Conservation (phyloP, 192 early-diverging fungal genomes). For the Pilaira anomala region DNA sequence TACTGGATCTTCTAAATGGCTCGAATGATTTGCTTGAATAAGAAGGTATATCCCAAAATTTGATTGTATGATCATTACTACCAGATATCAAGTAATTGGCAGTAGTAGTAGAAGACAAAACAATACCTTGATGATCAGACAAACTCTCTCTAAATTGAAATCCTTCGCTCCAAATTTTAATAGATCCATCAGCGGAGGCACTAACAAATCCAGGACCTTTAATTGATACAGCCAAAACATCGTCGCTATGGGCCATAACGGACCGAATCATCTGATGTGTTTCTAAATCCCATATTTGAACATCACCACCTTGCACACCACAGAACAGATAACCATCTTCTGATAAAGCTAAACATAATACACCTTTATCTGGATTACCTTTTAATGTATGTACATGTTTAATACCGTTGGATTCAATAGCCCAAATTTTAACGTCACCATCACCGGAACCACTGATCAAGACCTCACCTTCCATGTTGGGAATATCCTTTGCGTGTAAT, state of each 20-base stretch:
- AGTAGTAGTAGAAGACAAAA: conserved; percentile 55
- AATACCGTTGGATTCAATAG: conserved; percentile 24
- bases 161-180: conserved; percentile 62
- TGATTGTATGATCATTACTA: conserved; percentile 56
- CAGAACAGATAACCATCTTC: conserved; percentile 69
- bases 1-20: conserved; percentile 14
- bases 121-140: conserved; percentile 49
- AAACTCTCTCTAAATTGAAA: conserved; percentile 55
- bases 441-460: conserved; percentile 64
- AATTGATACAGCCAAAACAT: conserved; percentile 57
- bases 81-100: conserved; percentile 56
- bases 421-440: conserved; percentile 60
- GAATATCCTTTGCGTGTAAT: conserved; percentile 45
- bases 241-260: conserved; percentile 56
- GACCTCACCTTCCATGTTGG: conserved; percentile 51
- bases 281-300: conserved; percentile 74
- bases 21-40: conserved; percentile 7
- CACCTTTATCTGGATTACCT: conserved; percentile 45
- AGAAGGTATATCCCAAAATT: conserved; percentile 53
- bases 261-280: conserved; percentile 55
- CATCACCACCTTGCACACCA: conserved; percentile 69
- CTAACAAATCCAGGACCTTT: conserved; percentile 48
- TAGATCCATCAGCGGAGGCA: conserved; percentile 66
- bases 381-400: conserved; percentile 29
- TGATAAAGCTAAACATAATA: conserved; percentile 61